A percentile compares a stretch with the other conserved stretches of the same genome.
Evolutionary conservation across 306 rosid species (phyloP).

Genomic region (Quercus wislizeni): DNA sequence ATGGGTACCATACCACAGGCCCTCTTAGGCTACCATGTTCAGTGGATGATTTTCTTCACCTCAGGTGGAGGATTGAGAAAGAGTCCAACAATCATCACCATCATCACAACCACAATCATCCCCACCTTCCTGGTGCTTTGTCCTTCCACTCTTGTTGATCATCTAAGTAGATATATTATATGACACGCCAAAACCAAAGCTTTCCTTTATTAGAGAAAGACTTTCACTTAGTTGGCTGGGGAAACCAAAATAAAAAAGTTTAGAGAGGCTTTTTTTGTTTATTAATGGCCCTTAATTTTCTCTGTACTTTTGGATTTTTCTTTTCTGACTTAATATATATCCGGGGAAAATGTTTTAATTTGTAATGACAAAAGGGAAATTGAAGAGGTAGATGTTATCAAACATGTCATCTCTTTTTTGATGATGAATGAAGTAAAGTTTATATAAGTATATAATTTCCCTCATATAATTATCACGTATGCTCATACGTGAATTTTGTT

Average conservation of each 20-base stretch:
- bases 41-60: constrained; percentile 63
- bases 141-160: constrained; percentile 52
- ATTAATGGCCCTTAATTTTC: not conserved
- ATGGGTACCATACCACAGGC: constrained; percentile 70
- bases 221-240: not conserved
- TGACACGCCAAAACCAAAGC: not conserved
- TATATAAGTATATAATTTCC: not conserved
- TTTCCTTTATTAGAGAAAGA: not conserved
- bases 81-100: constrained; percentile 32
- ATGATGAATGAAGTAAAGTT: not conserved
- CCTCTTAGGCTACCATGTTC: constrained; percentile 74
- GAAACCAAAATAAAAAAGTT: not conserved
- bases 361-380: not conserved
- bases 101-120: constrained; percentile 30
- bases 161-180: not conserved
- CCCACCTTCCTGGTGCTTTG: constrained; percentile 24
- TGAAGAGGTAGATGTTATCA: not conserved
- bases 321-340: not conserved
- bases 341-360: not conserved
- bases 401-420: not conserved
- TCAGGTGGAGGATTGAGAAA: constrained; percentile 59
- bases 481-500: not conserved
- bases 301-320: not conserved
- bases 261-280: not conserved
- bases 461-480: not conserved